These are phyloP conservation scores for Phytophthora lateralis DNA, from an alignment of 352 stramenopile species.

Conservation along the genomic window DNA sequence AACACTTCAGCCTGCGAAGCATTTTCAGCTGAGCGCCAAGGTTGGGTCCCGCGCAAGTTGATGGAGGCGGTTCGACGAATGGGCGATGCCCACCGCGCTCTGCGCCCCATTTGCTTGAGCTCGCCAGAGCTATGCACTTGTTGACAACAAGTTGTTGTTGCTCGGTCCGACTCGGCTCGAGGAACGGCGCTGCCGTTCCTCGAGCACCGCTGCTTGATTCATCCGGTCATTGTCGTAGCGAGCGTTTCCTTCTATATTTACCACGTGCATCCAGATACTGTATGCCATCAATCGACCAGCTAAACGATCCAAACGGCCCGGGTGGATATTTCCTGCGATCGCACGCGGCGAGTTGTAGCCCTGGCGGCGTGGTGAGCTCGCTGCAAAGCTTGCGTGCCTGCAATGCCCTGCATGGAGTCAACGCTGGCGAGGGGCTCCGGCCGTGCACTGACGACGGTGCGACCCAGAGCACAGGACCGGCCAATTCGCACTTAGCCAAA, in stretches of 20 bases:
- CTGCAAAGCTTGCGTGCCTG: not conserved
- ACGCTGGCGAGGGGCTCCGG: conserved; percentile 2
- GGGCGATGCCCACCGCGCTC: conserved; percentile 4
- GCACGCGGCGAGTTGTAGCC: not conserved
- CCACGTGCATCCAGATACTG: not conserved
- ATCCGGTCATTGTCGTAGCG: not conserved
- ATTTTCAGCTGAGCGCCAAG: too few relatives aligned
- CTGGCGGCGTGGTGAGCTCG: conserved; percentile 11
- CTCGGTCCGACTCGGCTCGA: not conserved
- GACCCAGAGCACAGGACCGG: not conserved
- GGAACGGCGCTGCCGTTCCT: not conserved
- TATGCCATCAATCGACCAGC: conserved; percentile 19
- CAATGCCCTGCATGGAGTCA: conserved; percentile 3
- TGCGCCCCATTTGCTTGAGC: not conserved
- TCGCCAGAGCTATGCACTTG: conserved; percentile 11
- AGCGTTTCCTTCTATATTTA: conserved; percentile 11
- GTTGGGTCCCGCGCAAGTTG: conserved; percentile 4
- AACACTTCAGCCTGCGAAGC: too few relatives aligned
- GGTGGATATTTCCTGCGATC: conserved; percentile 21
- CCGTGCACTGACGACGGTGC: conserved; percentile 2
- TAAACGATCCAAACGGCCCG: conserved; percentile 7
- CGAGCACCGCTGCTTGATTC: not conserved
- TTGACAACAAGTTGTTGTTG: too few relatives aligned
- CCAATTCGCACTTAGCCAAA: conserved; percentile 7
- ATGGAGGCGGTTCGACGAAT: conserved; percentile 23